Percentiles rank a stretch among this genome's conserved stretches.
Evolutionary conservation across 495 filamentous ascomycete species (phyloP).

Genomic region (Annulohypoxylon bovei): DNA sequence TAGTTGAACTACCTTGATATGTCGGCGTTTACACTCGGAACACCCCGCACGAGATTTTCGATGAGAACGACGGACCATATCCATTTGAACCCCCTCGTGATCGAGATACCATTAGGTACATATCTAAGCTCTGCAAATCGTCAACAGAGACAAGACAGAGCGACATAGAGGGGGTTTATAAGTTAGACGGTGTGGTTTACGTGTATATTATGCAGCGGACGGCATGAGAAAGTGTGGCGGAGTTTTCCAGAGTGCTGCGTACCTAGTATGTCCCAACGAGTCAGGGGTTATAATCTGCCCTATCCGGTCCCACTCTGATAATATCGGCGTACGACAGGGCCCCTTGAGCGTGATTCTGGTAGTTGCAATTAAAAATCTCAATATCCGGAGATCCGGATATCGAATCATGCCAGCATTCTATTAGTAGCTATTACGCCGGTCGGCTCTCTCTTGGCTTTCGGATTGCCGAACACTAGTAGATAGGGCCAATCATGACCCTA

Average conservation of each 20-base stretch:
- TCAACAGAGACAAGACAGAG: too few relatives aligned
- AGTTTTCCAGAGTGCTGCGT: neutral
- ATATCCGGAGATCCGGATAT: neutral
- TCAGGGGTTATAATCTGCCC: conserved; percentile 27
- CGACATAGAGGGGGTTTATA: conserved; percentile 5
- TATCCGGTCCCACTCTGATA: neutral
- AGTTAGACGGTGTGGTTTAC: neutral
- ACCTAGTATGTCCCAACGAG: too few relatives aligned
- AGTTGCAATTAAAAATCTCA: neutral
- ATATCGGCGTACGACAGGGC: neutral
- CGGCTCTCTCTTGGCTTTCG: neutral
- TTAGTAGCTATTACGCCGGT: too few relatives aligned
- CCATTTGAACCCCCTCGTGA: neutral
- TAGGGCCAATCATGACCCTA: too few relatives aligned
- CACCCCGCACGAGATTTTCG: conserved; percentile 32
- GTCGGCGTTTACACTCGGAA: conserved; percentile 35
- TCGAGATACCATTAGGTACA: neutral
- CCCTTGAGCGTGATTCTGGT: neutral
- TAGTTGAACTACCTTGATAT: conserved; percentile 28
- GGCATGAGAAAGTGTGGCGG: neutral
- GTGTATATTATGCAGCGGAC: too few relatives aligned
- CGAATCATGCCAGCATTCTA: neutral
- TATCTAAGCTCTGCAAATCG: neutral
- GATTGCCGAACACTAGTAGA: neutral
- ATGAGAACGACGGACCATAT: conserved; percentile 21